Conservation (phyloP, 768 basidiomycete genomes). For the Kwoniella shandongensis region DNA sequence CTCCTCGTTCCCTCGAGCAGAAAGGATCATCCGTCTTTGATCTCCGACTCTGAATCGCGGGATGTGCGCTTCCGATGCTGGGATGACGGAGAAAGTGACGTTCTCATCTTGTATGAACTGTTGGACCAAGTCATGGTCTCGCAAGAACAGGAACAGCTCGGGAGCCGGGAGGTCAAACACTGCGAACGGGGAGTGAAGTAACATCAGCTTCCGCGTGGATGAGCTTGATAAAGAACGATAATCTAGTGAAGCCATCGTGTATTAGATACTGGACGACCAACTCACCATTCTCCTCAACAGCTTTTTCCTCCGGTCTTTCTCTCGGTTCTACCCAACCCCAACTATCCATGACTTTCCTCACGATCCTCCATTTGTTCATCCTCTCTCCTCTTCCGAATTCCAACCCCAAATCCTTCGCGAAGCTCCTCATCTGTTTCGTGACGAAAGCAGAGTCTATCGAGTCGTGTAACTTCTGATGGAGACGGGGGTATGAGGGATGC, state of each 20-base stretch:
- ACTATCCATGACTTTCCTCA: constrained; percentile 13
- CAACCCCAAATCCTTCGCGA: constrained; percentile 4
- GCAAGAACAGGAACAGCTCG: constrained; percentile 22
- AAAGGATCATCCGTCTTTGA: constrained; percentile 10
- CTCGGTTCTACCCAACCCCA: constrained; percentile 20
- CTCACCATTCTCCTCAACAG: neutral
- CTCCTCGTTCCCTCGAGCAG: constrained; percentile 6
- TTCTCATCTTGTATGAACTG: constrained; percentile 1
- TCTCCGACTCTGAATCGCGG: neutral
- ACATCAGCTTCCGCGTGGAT: neutral
- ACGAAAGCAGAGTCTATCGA: constrained; percentile 15
- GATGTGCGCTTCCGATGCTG: constrained; percentile 2
- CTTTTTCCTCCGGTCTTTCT: neutral
- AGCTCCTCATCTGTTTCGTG: constrained; percentile 4
- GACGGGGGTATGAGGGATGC: constrained; percentile 10
- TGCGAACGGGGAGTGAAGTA: neutral
- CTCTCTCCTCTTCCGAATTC: neutral
- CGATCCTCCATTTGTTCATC: constrained; percentile 2
- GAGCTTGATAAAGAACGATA: neutral
- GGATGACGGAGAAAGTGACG: constrained; percentile 10
- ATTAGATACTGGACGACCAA: neutral
- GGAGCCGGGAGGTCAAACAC: constrained; percentile 18
- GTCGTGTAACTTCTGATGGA: constrained; percentile 5
- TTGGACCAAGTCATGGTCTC: constrained; percentile 13
- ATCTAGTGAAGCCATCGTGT: too few species aligned